Percentiles rank a stretch among this genome's conserved stretches.
Conservation (phyloP, 2,329 filamentous ascomycete species). For the Aphanocladium album region DNA sequence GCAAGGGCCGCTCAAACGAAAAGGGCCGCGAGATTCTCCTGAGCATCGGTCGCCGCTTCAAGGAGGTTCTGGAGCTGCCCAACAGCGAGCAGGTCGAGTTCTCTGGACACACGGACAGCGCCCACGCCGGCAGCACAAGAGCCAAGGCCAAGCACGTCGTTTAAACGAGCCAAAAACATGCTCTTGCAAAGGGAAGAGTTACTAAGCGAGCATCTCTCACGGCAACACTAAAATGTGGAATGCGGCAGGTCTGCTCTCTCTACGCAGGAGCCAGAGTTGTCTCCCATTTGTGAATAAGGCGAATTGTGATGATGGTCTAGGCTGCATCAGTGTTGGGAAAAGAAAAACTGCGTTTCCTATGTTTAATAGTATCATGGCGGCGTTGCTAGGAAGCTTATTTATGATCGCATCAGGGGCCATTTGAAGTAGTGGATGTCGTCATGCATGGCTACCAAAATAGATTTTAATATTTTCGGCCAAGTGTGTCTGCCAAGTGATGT, state of each 20-base stretch:
- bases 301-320: neutral
- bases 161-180: slow-evolving; percentile 39
- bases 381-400: slow-evolving; percentile 28
- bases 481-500: slow-evolving; percentile 10
- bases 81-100: slow-evolving; percentile 80
- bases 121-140: slow-evolving; percentile 86
- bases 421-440: slow-evolving; percentile 16
- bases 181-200: neutral
- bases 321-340: neutral
- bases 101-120: slow-evolving; percentile 91
- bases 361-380: slow-evolving; percentile 23
- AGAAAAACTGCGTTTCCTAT: slow-evolving; percentile 16
- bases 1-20: slow-evolving; percentile 70
- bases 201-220: slow-evolving; percentile 7
- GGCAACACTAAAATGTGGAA: neutral
- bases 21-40: slow-evolving; percentile 82
- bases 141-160: slow-evolving; percentile 92
- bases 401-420: slow-evolving; percentile 13
- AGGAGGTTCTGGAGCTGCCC: slow-evolving; percentile 80
- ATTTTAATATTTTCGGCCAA: slow-evolving; percentile 17
- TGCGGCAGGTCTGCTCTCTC: neutral
- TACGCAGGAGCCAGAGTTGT: neutral
- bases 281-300: neutral
- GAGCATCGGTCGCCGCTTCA: slow-evolving; percentile 85
- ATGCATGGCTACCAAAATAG: slow-evolving; percentile 19